phyloP scores from a whole-genome alignment of 1,284 basidiomycete genomes.

The Polyporus tsugae region DNA sequence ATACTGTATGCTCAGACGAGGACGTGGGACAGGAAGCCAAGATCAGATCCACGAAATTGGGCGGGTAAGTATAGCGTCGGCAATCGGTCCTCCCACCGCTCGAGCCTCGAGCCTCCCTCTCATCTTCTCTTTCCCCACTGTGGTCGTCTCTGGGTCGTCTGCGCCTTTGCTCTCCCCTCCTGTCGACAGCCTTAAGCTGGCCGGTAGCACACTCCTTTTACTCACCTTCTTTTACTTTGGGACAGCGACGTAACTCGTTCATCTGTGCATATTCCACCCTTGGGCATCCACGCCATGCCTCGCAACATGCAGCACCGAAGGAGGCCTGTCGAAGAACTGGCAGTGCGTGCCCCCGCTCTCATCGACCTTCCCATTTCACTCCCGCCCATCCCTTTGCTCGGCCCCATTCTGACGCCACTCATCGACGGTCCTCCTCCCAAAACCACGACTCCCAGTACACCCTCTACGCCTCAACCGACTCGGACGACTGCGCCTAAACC shows the following conservation, averaged over 20 bases:
- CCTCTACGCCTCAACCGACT: conserved; percentile 4
- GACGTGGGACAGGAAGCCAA: conserved; percentile 20
- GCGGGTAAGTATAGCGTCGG: conserved; percentile 11
- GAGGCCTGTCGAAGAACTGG: conserved; percentile 34
- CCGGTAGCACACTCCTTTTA: conserved; percentile 32
- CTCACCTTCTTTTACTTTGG: conserved; percentile 23
- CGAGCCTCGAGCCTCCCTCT: neutral
- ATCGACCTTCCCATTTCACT: conserved; percentile 50
- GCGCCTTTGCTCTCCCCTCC: conserved; percentile 6
- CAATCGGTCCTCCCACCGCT: conserved; percentile 7
- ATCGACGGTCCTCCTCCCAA: conserved; percentile 34
- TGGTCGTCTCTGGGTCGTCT: neutral
- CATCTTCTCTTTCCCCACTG: conserved; percentile 21
- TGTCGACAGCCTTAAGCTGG: conserved; percentile 27
- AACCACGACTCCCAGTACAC: neutral
- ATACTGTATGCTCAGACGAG: conserved; percentile 2
- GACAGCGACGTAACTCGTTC: conserved; percentile 12
- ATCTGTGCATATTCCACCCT: conserved; percentile 7
- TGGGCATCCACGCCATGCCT: conserved; percentile 29
- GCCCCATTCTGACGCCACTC: conserved; percentile 44
- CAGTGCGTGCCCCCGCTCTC: conserved; percentile 50
- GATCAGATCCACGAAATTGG: conserved; percentile 9
- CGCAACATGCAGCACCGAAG: conserved; percentile 31
- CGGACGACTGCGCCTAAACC: conserved; percentile 12
- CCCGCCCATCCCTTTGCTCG: conserved; percentile 53